These are phyloP conservation scores for Punica granatum DNA, from an alignment of 345 rosid genomes.

Conservation along the genomic window DNA sequence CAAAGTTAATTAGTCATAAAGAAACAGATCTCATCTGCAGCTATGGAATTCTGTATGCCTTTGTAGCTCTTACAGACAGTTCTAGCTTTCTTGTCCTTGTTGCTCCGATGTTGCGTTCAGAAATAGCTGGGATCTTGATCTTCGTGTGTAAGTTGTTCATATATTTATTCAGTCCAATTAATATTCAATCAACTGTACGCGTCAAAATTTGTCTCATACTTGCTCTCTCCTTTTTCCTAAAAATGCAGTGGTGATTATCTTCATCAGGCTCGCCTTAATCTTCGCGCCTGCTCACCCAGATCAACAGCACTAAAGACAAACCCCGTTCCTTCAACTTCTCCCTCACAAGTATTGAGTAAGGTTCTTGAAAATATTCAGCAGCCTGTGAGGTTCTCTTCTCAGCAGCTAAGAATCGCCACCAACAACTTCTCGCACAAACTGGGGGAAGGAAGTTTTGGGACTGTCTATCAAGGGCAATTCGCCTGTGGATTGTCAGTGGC, in stretches of 20 bases:
- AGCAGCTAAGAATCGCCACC: neutral
- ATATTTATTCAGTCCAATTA: too few species aligned
- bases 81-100: neutral
- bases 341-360: neutral
- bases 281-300: neutral
- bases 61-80: too few species aligned
- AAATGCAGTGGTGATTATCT: constrained; percentile 8
- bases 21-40: too few species aligned
- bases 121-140: too few species aligned
- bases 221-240: neutral
- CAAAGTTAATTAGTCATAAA: neutral
- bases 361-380: constrained; percentile 5
- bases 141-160: too few species aligned
- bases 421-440: constrained; percentile 6
- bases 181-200: too few species aligned
- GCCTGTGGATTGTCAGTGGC: constrained; percentile 10
- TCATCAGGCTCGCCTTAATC: constrained; percentile 1
- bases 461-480: constrained; percentile 15
- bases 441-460: constrained; percentile 15
- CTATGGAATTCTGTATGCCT: too few species aligned
- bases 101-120: too few species aligned
- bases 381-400: constrained; percentile 8
- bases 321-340: neutral
- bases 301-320: neutral
- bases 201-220: too few species aligned